These are phyloP conservation scores for Acidomyces sp. DNA, from an alignment of 495 filamentous ascomycete genomes.

Conservation along the genomic window DNA sequence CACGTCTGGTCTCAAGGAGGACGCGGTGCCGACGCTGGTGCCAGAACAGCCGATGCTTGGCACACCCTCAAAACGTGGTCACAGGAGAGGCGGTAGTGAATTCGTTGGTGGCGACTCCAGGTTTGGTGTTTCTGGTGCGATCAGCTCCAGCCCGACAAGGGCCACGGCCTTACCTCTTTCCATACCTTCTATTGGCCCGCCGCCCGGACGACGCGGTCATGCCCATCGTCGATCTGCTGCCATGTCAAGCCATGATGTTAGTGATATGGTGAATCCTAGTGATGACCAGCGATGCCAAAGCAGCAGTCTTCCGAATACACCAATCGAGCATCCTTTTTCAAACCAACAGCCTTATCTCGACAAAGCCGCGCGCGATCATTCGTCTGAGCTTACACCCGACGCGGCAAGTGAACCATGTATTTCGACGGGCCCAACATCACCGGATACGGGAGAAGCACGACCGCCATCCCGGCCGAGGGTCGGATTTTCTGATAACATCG, in stretches of 20 bases:
- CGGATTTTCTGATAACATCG: constrained; percentile 47
- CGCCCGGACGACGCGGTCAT: constrained; percentile 51
- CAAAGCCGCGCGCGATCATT: too few relatives aligned
- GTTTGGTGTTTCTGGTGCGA: constrained; percentile 39
- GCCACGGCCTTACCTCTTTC: constrained; percentile 43
- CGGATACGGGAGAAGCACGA: too few relatives aligned
- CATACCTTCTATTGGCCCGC: constrained; percentile 34
- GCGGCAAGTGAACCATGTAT: too few relatives aligned
- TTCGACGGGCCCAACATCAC: too few relatives aligned
- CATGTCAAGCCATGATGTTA: constrained; percentile 71
- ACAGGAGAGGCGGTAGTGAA: constrained; percentile 64
- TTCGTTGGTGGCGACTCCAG: constrained; percentile 63
- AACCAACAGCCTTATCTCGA: too few relatives aligned
- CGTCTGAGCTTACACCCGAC: too few relatives aligned
- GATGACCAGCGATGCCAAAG: constrained; percentile 26
- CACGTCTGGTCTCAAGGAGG: constrained; percentile 8
- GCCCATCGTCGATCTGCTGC: constrained; percentile 77
- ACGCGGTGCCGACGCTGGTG: constrained; percentile 22
- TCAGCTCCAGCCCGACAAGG: constrained; percentile 53
- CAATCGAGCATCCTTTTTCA: background rate
- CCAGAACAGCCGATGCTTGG: constrained; percentile 19
- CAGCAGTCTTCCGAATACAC: constrained; percentile 38
- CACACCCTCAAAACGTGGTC: constrained; percentile 38
- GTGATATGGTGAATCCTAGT: constrained; percentile 57
- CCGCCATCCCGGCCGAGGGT: constrained; percentile 39